Conservation (phyloP, 108 stramenopile species). For the Fistulifera solaris region DNA sequence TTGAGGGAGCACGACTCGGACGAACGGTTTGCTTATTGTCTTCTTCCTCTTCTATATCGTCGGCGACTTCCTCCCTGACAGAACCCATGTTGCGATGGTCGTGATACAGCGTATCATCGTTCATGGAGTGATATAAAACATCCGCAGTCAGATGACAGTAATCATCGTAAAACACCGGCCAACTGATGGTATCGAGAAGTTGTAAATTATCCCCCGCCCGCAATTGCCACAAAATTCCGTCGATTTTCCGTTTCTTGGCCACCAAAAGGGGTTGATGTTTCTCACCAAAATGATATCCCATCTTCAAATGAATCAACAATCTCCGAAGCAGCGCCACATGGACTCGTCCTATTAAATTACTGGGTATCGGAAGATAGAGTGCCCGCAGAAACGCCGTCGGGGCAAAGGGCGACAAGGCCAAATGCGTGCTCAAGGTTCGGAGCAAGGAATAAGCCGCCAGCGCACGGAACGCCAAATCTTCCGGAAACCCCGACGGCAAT, state of each 20-base stretch:
- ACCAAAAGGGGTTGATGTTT: background rate
- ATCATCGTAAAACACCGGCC: constrained; percentile 81
- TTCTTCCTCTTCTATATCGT: background rate
- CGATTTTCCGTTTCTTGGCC: constrained; percentile 22
- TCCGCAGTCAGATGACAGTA: constrained; percentile 64
- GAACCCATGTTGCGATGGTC: constrained; percentile 26
- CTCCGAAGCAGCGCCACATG: constrained; percentile 59
- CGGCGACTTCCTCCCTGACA: background rate
- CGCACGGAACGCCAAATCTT: constrained; percentile 40
- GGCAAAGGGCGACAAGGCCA: constrained; percentile 69
- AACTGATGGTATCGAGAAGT: constrained; percentile 56
- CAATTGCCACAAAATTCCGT: constrained; percentile 31
- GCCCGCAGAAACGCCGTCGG: constrained; percentile 62
- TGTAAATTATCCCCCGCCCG: constrained; percentile 66
- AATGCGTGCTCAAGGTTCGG: constrained; percentile 52
- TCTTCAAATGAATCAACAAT: constrained; percentile 31
- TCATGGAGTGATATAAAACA: constrained; percentile 26
- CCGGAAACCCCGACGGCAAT: constrained; percentile 36
- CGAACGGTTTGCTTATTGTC: too few species aligned
- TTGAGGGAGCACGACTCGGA: too few species aligned
- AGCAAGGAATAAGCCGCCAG: constrained; percentile 63
- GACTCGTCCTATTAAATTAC: constrained; percentile 52
- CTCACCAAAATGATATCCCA: constrained; percentile 38
- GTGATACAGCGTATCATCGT: constrained; percentile 15
- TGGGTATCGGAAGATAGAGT: constrained; percentile 54